Evolutionary conservation across 768 basidiomycete genomes (phyloP).

Genomic region (Dentipellis sp.): DNA sequence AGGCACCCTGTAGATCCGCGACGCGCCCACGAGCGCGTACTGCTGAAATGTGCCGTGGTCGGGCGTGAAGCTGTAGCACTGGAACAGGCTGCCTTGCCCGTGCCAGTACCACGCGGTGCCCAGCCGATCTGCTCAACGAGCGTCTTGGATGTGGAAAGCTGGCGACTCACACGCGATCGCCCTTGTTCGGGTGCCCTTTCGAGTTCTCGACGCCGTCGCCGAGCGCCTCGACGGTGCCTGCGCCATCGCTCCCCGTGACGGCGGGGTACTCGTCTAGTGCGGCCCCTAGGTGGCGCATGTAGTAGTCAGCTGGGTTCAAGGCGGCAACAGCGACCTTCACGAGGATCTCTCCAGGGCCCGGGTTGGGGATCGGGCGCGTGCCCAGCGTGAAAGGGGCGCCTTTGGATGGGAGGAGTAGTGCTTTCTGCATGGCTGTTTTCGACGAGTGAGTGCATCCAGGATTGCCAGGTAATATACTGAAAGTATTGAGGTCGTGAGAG

Average conservation of each 20-base stretch:
- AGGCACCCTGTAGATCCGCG: conserved; percentile 12
- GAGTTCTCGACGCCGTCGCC: conserved; percentile 20
- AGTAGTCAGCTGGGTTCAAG: conserved; percentile 15
- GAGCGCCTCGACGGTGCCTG: conserved; percentile 18
- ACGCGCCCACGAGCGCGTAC: conserved; percentile 13
- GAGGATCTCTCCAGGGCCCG: conserved; percentile 10
- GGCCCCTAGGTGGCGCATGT: conserved; percentile 9
- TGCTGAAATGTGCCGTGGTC: conserved; percentile 13
- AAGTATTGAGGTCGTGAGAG: too few species aligned
- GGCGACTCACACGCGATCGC: conserved; percentile 17
- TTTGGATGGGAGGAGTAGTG: conserved; percentile 1
- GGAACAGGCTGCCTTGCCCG: conserved; percentile 7
- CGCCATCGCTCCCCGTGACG: conserved; percentile 16
- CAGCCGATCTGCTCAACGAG: too few species aligned
- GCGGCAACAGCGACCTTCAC: conserved; percentile 12
- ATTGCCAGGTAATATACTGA: too few species aligned
- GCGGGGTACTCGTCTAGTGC: conserved; percentile 15
- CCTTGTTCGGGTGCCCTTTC: conserved; percentile 10
- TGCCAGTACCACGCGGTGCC: too few species aligned
- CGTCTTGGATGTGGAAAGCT: not conserved
- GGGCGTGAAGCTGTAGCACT: not conserved
- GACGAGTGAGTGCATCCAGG: too few species aligned
- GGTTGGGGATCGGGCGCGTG: conserved; percentile 4
- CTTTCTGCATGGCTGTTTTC: conserved; percentile 1
- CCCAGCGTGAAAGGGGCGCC: conserved; percentile 1